Evolutionary conservation across 257 asterid genomes (phyloP), one percentile per base, ranked within the genome.

Genomic region (Mentha longifolia): DNA sequence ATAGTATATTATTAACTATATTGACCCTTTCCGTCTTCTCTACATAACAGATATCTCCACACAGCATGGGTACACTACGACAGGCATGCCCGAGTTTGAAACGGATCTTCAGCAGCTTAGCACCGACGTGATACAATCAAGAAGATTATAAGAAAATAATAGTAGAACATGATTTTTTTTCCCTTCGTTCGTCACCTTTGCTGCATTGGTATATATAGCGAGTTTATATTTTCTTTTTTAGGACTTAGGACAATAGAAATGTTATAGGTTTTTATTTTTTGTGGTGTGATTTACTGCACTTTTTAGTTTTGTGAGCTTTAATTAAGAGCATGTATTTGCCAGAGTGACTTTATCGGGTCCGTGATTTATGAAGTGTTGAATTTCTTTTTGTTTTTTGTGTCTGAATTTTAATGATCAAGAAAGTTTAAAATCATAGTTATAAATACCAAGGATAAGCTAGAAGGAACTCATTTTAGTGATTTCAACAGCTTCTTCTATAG

Each of bases 41-140:
- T 3, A 7, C 51, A 68, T 28, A 33, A 68, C 89, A 95, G 99
- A 85, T 95, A 78, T 84, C 79, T 72, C 90, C 92, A 9, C 69
- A 42, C 79, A 92, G 90, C 90, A 82, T 85, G 91, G 82, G 77
- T 19, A 79, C 76, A 66, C 65, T 95, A 30, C 97, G 98, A 5
- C 71, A 69, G 22, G 88, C 91, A 5, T 90, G 91, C 81, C 92
- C 94, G 33, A 87, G 97, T 73, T 79, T 95, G 87, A 95, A 92
- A 79, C 95, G 99, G 70, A 86, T 92, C 77, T 90, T 84, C 84
- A 92, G 85, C 91, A 88, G 98, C 79, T 81, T 81, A 19, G 82
- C 78, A 47, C 84, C 94, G 7, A 41, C 79, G 3, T 91, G 79
- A 90, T 47, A 12, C 60, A 79, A 90, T 47, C 60, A 22, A 30